These are phyloP conservation scores for Abortiporus biennis DNA, from an alignment of 1,284 basidiomycete genomes.

Conservation along the genomic window DNA sequence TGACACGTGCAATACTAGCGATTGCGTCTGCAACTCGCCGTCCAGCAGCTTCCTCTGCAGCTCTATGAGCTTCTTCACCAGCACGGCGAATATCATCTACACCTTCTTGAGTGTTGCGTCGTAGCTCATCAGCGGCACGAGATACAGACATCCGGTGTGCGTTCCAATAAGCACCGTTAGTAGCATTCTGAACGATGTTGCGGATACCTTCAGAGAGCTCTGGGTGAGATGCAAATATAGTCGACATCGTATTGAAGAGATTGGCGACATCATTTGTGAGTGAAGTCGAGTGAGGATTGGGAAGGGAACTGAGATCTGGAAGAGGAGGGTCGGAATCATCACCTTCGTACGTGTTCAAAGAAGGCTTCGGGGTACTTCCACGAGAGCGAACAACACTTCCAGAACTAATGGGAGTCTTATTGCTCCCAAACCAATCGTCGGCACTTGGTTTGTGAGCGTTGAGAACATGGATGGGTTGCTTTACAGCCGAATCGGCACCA, in stretches of 20 bases:
- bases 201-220: constrained; percentile 63
- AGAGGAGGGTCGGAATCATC: constrained; percentile 47
- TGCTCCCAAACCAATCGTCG: constrained; percentile 4
- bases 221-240: constrained; percentile 54
- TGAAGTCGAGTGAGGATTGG: constrained; percentile 30
- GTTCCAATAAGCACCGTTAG: constrained; percentile 61
- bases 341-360: constrained; percentile 10
- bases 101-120: constrained; percentile 36
- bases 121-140: constrained; percentile 44
- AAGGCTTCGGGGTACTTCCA: constrained; percentile 12
- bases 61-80: constrained; percentile 37
- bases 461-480: constrained; percentile 57
- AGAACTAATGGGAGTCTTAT: constrained; percentile 9
- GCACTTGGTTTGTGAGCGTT: constrained; percentile 12
- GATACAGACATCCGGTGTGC: constrained; percentile 51
- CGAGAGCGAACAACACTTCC: constrained; percentile 11
- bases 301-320: constrained; percentile 37
- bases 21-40: constrained; percentile 58
- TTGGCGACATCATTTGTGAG: constrained; percentile 58
- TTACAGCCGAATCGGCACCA: constrained; percentile 41
- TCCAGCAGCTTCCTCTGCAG: constrained; percentile 58
- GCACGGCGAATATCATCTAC: constrained; percentile 28
- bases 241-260: constrained; percentile 48
- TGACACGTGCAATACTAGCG: constrained; percentile 46
- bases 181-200: constrained; percentile 54